Percentiles rank a stretch among this genome's conserved stretches.
Conservation (phyloP, 2,329 filamentous ascomycete species). For the Lasiodiplodia sp. region DNA sequence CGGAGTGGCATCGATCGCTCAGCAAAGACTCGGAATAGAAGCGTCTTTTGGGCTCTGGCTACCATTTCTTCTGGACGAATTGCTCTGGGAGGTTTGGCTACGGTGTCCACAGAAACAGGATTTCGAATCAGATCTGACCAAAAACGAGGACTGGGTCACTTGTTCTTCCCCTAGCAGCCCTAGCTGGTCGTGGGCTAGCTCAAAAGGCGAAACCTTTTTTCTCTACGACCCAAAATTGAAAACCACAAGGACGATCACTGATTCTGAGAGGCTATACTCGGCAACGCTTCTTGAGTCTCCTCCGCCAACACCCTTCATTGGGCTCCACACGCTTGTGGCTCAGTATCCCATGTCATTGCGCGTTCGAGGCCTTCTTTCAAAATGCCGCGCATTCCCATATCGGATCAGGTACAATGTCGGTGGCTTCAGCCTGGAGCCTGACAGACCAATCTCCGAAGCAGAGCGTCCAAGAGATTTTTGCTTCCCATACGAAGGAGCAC, state of each 20-base stretch:
- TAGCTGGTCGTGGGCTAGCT: neutral
- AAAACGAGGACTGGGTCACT: neutral
- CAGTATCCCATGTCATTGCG: neutral
- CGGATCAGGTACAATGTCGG: neutral
- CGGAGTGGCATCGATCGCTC: neutral
- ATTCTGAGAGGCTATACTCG: neutral
- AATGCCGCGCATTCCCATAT: neutral
- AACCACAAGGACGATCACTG: neutral
- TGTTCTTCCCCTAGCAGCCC: no score
- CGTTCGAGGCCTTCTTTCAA: neutral
- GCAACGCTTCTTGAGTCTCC: neutral
- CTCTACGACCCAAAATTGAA: neutral
- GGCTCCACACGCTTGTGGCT: neutral
- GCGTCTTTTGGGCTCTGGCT: neutral
- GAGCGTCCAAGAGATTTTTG: no score
- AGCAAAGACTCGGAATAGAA: neutral
- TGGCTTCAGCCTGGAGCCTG: neutral
- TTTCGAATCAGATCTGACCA: neutral
- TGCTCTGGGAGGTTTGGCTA: neutral
- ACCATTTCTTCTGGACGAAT: neutral
- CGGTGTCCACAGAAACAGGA: no score
- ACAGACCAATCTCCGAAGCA: neutral
- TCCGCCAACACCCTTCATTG: neutral
- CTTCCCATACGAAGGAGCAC: neutral
- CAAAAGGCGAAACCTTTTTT: neutral